phyloP scores from a whole-genome alignment of 495 filamentous ascomycete species.

The Hypoxylon lenormandii region DNA sequence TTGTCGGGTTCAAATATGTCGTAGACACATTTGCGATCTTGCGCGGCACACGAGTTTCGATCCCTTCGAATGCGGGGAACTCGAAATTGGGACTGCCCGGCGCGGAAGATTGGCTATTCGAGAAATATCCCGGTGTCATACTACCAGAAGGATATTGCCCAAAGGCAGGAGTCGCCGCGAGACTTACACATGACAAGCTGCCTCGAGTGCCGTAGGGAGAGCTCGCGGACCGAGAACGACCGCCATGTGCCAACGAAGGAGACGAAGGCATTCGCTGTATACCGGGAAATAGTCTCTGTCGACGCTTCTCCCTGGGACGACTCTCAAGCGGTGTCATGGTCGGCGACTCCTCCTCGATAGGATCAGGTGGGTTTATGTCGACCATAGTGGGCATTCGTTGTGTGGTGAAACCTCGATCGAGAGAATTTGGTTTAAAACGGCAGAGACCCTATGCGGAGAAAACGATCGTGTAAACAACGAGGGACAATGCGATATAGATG shows the following conservation, averaged over 20 bases:
- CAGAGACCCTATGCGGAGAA: neutral
- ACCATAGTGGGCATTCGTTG: constrained; percentile 20
- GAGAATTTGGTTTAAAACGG: neutral
- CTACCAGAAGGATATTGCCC: constrained; percentile 50
- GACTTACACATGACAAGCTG: constrained; percentile 84
- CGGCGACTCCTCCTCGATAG: constrained; percentile 41
- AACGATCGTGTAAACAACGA: constrained; percentile 15
- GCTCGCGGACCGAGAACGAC: constrained; percentile 73
- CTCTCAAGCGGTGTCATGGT: constrained; percentile 55
- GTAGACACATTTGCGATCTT: constrained; percentile 48
- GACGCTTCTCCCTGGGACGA: constrained; percentile 74
- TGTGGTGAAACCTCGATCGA: constrained; percentile 7
- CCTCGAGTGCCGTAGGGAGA: constrained; percentile 68
- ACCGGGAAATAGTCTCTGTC: constrained; percentile 78
- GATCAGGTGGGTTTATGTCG: constrained; percentile 31
- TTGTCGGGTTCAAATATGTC: constrained; percentile 53
- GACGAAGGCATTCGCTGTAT: constrained; percentile 91
- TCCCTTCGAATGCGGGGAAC: constrained; percentile 49
- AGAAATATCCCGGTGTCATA: constrained; percentile 68
- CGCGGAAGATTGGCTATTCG: constrained; percentile 72
- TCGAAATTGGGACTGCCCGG: constrained; percentile 64
- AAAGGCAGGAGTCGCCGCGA: constrained; percentile 71
- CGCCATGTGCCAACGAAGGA: constrained; percentile 74
- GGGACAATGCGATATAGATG: constrained; percentile 16
- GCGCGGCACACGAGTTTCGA: constrained; percentile 54